Evolutionary conservation across 495 filamentous ascomycete species (phyloP).

Genomic region (Podospora didyma): DNA sequence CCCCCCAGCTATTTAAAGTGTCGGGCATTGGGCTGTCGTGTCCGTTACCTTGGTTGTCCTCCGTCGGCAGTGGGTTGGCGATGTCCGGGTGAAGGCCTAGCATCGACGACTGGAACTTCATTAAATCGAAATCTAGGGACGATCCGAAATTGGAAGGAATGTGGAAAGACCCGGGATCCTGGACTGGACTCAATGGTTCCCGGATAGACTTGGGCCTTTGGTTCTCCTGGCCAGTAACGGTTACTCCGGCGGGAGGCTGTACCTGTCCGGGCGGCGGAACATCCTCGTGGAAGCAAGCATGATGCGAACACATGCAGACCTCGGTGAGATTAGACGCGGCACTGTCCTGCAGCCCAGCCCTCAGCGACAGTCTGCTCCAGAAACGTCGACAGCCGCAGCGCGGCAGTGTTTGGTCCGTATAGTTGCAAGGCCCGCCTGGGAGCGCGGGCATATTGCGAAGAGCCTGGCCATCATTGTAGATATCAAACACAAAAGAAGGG

Average conservation of each 20-base stretch:
- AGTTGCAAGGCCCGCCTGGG: slow-evolving; percentile 60
- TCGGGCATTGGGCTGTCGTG: slow-evolving; percentile 44
- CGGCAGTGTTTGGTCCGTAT: slow-evolving; percentile 48
- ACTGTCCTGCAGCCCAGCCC: slow-evolving; percentile 13
- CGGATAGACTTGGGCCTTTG: slow-evolving; percentile 36
- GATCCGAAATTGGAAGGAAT: slow-evolving; percentile 27
- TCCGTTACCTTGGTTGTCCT: slow-evolving; percentile 16
- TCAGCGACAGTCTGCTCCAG: slow-evolving; percentile 46
- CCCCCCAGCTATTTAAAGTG: slow-evolving; percentile 43
- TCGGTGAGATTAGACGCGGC: slow-evolving; percentile 30
- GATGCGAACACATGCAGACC: slow-evolving; percentile 67
- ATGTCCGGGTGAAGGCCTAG: slow-evolving; percentile 12
- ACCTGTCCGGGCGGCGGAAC: slow-evolving; percentile 21
- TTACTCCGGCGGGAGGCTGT: slow-evolving; percentile 11
- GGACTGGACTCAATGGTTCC: slow-evolving; percentile 42
- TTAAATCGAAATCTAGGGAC: slow-evolving; percentile 31
- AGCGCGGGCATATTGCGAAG: slow-evolving; percentile 30
- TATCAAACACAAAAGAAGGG: slow-evolving; percentile 43
- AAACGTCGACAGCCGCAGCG: slow-evolving; percentile 65
- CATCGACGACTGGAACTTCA: slow-evolving; percentile 23
- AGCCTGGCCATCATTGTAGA: slow-evolving; percentile 41
- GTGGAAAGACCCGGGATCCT: slow-evolving; percentile 34
- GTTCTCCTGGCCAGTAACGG: slow-evolving; percentile 40
- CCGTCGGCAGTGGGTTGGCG: slow-evolving; percentile 14
- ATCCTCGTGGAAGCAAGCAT: slow-evolving; percentile 67